Base-by-base conservation (phyloP, 192 early-diverging fungal species). In the Phlyctochytrium arcticum region DNA sequence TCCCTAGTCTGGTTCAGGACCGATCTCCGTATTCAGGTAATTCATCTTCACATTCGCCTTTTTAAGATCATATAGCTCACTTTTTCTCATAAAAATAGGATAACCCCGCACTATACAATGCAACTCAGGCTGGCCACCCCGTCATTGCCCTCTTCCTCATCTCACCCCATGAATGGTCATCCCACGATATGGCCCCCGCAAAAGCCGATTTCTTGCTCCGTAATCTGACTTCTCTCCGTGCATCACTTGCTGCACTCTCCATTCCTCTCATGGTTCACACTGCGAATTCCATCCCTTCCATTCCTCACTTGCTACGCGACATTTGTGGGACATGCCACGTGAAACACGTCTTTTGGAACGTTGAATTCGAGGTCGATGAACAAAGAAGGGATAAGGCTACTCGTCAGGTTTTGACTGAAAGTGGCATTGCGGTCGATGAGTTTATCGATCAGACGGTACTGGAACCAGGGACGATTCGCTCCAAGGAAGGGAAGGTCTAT, bases 381-480 rank as follows among this genome's bases (percentile, higher is more conserved):
- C 42, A n/a, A 12, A 12, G 42, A 21, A 44, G 42, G 21, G 42
- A 44, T n/a, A n/a, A n/a, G n/a, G n/a, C n/a, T n/a, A n/a, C n/a
- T n/a, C 42, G 57, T 59, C 32, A 53, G 17, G 21, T 74, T 3
- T 30, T 63, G 2, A 61, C 55, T 39, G 9, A 39, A 10, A 48
- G 61, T 19, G 56, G 57, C 3, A 36, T 78, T 5, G 61, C 50
- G 31, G 54, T 77, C 2, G 23, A 17, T 12, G 49, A 9, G 5
- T 60, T 54, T 69, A 48, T 87, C n/a, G 84, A 86, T 62, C 84
- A 87, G 71, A 80, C 81, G 51, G 63, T 87, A 19, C 61, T 86
- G 3, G 62, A 68, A 8, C 87, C 87, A 4, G 72, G 71, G 12
- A 57, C 62, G 8, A 60, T 83, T 4, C 65, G 47, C 29, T 82